Base-by-base conservation (phyloP, 257 asterid genomes). In the Solanum acaule region DNA sequence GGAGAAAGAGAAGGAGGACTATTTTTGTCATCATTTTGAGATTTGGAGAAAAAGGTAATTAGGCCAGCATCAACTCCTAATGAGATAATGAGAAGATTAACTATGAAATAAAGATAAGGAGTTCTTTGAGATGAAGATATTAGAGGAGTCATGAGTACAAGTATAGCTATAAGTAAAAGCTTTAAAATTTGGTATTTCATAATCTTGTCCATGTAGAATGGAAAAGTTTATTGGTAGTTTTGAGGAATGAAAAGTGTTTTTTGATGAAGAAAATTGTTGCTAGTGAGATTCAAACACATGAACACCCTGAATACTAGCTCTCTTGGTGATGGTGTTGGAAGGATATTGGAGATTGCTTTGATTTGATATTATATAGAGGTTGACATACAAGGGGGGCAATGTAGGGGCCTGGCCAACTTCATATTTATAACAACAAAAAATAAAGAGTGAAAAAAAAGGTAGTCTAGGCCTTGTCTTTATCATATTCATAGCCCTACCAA, bases 21-120 rank as follows among this genome's bases (percentile, higher is more conserved):
- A 10, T 37, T 38, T 2, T 31, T 49, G 46, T 34, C 18, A 13
- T 37, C 49, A 70, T 46, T 34, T 82, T 89, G n/a, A 11, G 90
- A 12, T 84, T 90, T 87, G 25, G 77, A 87, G 38, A 93, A 87
- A 86, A 93, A 92, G 68, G 95, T 92, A 76, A 93, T 90, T 73
- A 95, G 92, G 77, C 98, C 98, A 46, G 96, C 93, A 63, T 95
- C 96, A 1, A 92, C 94, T 23, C 95, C 96, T 31, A 95, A 88
- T 8, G 91, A 83, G 18, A 95, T 88, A 71, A 95, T 92, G 78
- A 95, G 92, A 70, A 95, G 88, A 88, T 94, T 92, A 70, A 94
- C 88, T 27, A 94, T 83, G 85, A 94, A 93, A 84, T 92, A 94
- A 84, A 95, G 91, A 84, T 92, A 93, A 76, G 91, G 86, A 73